Evolutionary conservation across 306 rosid species (phyloP).

Genomic region (Clitoria ternatea): DNA sequence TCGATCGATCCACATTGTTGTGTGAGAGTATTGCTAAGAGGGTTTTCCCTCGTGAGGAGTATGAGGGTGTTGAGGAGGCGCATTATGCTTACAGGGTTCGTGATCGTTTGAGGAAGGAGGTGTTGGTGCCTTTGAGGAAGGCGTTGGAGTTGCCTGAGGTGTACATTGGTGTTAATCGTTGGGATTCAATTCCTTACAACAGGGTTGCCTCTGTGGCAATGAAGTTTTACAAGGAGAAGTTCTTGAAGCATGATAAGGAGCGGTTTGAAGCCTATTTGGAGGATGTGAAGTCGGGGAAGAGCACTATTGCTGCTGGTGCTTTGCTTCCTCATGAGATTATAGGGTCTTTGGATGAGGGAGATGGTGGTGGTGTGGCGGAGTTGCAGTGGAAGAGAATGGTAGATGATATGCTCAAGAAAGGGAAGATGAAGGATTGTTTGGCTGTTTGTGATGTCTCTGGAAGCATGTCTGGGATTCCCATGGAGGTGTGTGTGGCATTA

Average conservation of each 20-base stretch:
- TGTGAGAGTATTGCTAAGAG: conserved; percentile 65
- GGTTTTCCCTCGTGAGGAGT: conserved; percentile 51
- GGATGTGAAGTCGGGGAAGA: conserved; percentile 42
- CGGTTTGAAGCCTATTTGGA: conserved; percentile 43
- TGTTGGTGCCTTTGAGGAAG: conserved; percentile 57
- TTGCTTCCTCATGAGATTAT: conserved; percentile 63
- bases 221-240: conserved; percentile 45
- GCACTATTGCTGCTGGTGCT: conserved; percentile 56
- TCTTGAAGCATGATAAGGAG: conserved; percentile 49
- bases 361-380: conserved; percentile 50
- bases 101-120: conserved; percentile 63
- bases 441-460: conserved; percentile 63
- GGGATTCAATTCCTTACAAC: conserved; percentile 50
- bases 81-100: conserved; percentile 67
- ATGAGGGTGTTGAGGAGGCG: conserved; percentile 55
- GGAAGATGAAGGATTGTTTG: conserved; percentile 46
- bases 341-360: conserved; percentile 1
- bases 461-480: conserved; percentile 45
- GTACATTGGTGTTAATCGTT: conserved; percentile 53
- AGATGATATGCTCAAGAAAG: conserved; percentile 41
- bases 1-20: conserved; percentile 48
- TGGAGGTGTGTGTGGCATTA: conserved; percentile 61
- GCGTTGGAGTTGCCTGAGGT: conserved; percentile 69
- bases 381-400: conserved; percentile 77
- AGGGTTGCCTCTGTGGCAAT: conserved; percentile 69